Conservation (phyloP, 129 eudicot species). For the Solidago caesia region DNA sequence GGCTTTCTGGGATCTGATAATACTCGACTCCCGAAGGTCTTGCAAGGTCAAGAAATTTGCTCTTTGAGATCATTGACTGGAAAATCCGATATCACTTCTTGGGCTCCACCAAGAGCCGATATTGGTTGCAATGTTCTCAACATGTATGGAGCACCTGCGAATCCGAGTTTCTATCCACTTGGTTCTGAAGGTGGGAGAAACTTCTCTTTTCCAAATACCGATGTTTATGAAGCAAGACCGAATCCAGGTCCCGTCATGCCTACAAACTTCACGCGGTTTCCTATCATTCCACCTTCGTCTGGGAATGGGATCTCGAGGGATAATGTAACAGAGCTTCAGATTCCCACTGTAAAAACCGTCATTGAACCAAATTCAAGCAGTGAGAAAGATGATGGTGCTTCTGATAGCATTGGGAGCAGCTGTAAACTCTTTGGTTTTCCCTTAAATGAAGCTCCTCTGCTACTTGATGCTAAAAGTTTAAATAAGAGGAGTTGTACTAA, state of each 20-base stretch:
- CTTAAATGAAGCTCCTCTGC: conserved; percentile 47
- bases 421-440: conserved; percentile 77
- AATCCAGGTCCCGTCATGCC: conserved; percentile 20
- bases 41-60: conserved; percentile 99
- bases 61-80: conserved; percentile 59
- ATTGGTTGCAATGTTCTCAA: conserved; percentile 40
- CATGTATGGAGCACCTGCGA: conserved; percentile 38
- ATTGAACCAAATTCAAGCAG: conserved; percentile 36
- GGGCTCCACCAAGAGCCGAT: conserved; percentile 44
- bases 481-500: conserved; percentile 86
- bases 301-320: conserved; percentile 25
- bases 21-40: conserved; percentile 82
- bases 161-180: conserved; percentile 44
- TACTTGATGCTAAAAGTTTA: conserved; percentile 44
- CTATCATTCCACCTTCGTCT: conserved; percentile 21
- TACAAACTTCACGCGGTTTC: conserved; percentile 43
- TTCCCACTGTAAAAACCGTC: conserved; percentile 20
- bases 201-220: conserved; percentile 38
- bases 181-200: conserved; percentile 69
- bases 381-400: conserved; percentile 41
- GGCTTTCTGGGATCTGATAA: conserved; percentile 77
- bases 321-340: conserved; percentile 18
- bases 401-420: conserved; percentile 41
- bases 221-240: conserved; percentile 27
- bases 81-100: conserved; percentile 44